Evolutionary conservation across 805 yeast species (phyloP).

Genomic region (Cyberlindnera amylophila): DNA sequence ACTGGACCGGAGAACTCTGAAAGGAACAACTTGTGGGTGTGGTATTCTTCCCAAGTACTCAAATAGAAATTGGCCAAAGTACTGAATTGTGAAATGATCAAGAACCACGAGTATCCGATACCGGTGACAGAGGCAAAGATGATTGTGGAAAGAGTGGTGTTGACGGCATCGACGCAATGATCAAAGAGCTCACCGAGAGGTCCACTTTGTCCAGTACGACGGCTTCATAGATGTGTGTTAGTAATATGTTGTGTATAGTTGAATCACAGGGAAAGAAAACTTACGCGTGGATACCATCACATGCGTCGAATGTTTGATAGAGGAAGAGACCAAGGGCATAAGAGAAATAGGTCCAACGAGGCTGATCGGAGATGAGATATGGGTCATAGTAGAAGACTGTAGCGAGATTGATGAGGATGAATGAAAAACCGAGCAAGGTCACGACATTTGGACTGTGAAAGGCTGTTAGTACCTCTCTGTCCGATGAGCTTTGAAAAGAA

Average conservation of each 20-base stretch:
- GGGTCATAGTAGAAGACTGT: slow-evolving; percentile 76
- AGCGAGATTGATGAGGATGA: slow-evolving; percentile 59
- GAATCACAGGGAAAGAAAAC: no score
- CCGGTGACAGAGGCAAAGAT: slow-evolving; percentile 75
- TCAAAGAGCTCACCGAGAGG: slow-evolving; percentile 94
- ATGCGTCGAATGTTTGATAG: slow-evolving; percentile 94
- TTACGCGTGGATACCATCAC: slow-evolving; percentile 97
- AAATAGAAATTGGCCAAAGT: slow-evolving; percentile 77
- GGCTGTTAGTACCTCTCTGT: not conserved
- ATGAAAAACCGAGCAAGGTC: slow-evolving; percentile 73
- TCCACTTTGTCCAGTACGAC: slow-evolving; percentile 92
- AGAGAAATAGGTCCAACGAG: slow-evolving; percentile 71
- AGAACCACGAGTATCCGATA: slow-evolving; percentile 62
- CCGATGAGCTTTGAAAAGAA: no score
- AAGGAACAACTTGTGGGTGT: slow-evolving; percentile 77
- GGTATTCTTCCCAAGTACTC: slow-evolving; percentile 95
- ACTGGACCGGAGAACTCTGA: slow-evolving; percentile 90
- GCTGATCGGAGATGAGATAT: slow-evolving; percentile 50
- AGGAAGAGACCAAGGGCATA: slow-evolving; percentile 81
- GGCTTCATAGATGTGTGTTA: no score
- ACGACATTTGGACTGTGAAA: slow-evolving; percentile 65
- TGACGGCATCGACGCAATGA: slow-evolving; percentile 74
- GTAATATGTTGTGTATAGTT: no score
- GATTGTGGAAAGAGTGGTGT: slow-evolving; percentile 75
- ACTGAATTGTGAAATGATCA: slow-evolving; percentile 66